Conservation (phyloP, 495 filamentous ascomycete species). For the Aspergillus coremiiformis region DNA sequence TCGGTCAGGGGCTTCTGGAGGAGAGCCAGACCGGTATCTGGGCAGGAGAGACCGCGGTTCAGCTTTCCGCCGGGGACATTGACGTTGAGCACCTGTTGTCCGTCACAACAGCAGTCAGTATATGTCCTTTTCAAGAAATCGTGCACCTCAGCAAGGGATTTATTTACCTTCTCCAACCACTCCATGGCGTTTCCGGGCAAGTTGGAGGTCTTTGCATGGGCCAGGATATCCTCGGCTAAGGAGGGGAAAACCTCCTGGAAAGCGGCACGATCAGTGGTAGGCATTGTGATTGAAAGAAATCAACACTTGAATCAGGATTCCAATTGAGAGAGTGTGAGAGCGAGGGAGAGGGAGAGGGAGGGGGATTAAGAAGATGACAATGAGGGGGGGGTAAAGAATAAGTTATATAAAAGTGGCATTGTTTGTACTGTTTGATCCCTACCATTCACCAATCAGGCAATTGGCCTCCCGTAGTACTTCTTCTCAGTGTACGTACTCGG, state of each 20-base stretch:
- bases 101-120: constrained; percentile 4
- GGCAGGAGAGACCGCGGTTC: constrained; percentile 96
- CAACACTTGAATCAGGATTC: neutral
- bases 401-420: constrained; percentile 11
- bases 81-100: constrained; percentile 60
- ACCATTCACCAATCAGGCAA: constrained; percentile 8
- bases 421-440: constrained; percentile 24
- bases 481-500: too few relatives aligned
- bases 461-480: constrained; percentile 2
- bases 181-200: constrained; percentile 73
- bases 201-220: constrained; percentile 68
- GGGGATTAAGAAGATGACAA: neutral
- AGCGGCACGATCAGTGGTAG: constrained; percentile 63
- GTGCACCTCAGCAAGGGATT: neutral
- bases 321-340: neutral
- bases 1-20: constrained; percentile 61
- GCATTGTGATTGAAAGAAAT: constrained; percentile 37
- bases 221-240: constrained; percentile 67
- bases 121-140: neutral
- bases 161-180: constrained; percentile 75
- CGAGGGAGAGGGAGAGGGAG: neutral
- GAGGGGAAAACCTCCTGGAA: constrained; percentile 86
- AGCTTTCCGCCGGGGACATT: constrained; percentile 94
- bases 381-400: neutral
- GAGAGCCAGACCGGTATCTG: constrained; percentile 79